Conservation (phyloP, 2,329 filamentous ascomycete genomes). For the Nemania sp. region DNA sequence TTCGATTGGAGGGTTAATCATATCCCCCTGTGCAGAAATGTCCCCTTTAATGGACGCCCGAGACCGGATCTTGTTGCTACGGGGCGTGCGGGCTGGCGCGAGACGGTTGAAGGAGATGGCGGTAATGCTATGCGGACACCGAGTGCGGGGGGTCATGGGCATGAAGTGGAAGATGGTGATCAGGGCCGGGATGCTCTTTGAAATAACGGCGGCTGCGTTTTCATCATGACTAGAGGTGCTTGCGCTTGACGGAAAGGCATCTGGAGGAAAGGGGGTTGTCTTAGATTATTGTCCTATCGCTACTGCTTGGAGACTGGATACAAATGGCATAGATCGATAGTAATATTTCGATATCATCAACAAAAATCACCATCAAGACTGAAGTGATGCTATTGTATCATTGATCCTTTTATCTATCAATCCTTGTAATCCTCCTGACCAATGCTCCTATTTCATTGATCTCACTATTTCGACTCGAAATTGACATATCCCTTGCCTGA, state of each 20-base stretch:
- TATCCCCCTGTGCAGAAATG: conserved; percentile 57
- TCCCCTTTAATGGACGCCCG: conserved; percentile 12
- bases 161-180: not conserved
- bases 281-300: too few relatives aligned
- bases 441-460: too few relatives aligned
- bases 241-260: too few relatives aligned
- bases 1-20: conserved; percentile 73
- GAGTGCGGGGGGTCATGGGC: not conserved
- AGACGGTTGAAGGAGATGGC: not conserved
- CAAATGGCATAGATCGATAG: too few relatives aligned
- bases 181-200: not conserved
- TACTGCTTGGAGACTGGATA: too few relatives aligned
- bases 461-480: not conserved
- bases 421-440: too few relatives aligned
- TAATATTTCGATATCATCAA: too few relatives aligned
- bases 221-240: not conserved
- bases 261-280: too few relatives aligned
- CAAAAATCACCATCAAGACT: too few relatives aligned
- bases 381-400: too few relatives aligned
- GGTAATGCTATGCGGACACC: not conserved
- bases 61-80: conserved; percentile 20
- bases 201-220: not conserved
- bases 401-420: too few relatives aligned
- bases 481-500: conserved; percentile 14
- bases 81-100: conserved; percentile 21